Evolutionary conservation across 1,284 basidiomycete species (phyloP), one percentile per base, ranked within the genome.

Genomic region (Gomphus bonarii): DNA sequence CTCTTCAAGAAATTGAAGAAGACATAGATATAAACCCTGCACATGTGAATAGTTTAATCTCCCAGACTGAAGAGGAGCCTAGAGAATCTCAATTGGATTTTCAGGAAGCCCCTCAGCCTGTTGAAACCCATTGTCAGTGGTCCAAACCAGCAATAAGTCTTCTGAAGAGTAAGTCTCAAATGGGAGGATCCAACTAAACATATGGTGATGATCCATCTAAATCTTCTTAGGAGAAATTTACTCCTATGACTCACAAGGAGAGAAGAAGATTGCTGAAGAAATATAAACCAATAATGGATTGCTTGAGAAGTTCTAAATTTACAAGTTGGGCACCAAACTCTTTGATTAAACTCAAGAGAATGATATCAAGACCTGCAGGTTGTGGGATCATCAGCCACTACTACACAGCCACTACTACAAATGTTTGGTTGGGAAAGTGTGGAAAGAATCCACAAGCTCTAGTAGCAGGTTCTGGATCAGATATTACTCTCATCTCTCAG

Each of bases 321-420:
- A 18, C 7, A 1, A 36, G 14, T 18, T 50, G 49, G 49, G 49
- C 49, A 4, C 49, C 49, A 8, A 50, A 36, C 3, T 50, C 49
- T 14, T 11, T 46, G 16, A 6, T 57, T n/a, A 55, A 55, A 35
- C 16, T 55, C 1, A 55, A 58, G 31, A 59, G 61, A 35, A 31
- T 54, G n/a, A 65, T 67, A 63, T 59, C 64, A 12, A 40, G 67
- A 28, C 70, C 69, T 33, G 63, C 68, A 0, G 70, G 70, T 33
- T 68, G 66, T 28, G 35, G 51, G 14, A 61, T 59, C 35, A n/a
- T 40, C 61, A 18, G 60, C 60, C n/a, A 33, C 60, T 28, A 46
- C 44, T 33, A n/a, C n/a, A n/a, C n/a, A n/a, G 33, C 61, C 18
- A 59, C 57, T 28, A 50, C 38, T 22, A 38, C 42, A 16, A 7